A percentile compares a stretch with the other conserved stretches of the same genome.
These are phyloP conservation scores for Neonectria ditissima DNA, from an alignment of 2,329 filamentous ascomycete genomes.

Conservation along the genomic window DNA sequence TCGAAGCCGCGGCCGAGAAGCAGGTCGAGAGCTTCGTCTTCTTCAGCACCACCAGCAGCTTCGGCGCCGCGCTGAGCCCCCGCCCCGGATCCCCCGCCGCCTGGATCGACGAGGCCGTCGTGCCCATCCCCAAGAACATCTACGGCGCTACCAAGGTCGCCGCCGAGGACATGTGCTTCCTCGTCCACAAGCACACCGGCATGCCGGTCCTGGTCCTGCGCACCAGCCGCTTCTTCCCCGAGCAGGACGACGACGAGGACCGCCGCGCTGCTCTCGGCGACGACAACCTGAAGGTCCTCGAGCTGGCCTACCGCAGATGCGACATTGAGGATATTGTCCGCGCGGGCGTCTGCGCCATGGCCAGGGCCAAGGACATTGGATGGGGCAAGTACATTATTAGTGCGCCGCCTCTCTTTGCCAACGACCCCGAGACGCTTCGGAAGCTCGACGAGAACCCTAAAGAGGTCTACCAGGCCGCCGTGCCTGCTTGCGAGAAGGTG, in stretches of 20 bases:
- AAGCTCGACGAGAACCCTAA: constrained; percentile 50
- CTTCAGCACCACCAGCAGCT: constrained; percentile 60
- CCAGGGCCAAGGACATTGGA: constrained; percentile 45
- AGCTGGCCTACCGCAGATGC: constrained; percentile 58
- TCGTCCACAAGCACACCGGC: constrained; percentile 53
- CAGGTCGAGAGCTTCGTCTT: constrained; percentile 57
- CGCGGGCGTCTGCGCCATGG: constrained; percentile 55
- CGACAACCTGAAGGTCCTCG: constrained; percentile 62
- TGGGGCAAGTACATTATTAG: constrained; percentile 59
- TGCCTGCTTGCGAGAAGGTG: constrained; percentile 45
- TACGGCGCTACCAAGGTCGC: constrained; percentile 62
- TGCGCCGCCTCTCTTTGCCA: constrained; percentile 55
- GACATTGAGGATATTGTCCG: constrained; percentile 59
- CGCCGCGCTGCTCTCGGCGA: constrained; percentile 51
- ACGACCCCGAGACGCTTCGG: constrained; percentile 47
- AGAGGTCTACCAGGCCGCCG: constrained; percentile 44
- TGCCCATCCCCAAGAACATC: constrained; percentile 59
- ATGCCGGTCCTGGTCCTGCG: constrained; percentile 59
- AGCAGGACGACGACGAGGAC: constrained; percentile 59
- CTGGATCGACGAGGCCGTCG: constrained; percentile 58
- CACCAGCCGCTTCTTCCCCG: constrained; percentile 62
- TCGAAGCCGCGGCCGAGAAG: constrained; percentile 52
- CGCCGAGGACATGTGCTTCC: constrained; percentile 60
- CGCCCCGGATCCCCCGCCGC: constrained; percentile 51
- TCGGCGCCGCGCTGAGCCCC: constrained; percentile 56